Base-by-base conservation (phyloP, 805 yeast genomes). In the Pichia insulana region DNA sequence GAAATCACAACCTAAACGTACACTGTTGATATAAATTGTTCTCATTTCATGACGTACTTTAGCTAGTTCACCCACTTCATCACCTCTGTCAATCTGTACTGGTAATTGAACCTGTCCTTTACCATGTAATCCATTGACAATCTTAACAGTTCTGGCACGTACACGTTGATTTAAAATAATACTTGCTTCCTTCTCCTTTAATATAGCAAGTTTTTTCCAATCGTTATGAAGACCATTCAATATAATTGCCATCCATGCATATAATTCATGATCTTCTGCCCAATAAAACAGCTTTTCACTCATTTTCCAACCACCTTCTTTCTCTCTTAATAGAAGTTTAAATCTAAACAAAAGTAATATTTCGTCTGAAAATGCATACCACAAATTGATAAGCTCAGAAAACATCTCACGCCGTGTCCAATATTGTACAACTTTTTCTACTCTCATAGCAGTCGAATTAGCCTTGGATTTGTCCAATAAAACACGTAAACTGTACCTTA, bases 161-260 rank as follows among this genome's bases (percentile, higher is more conserved):
- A 83, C 85, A 54, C 78, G 78, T 36, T 73, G 70, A 55, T 74
- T 81, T 36, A 81, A 72, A 47, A 65, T 69, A 27, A 78, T 48
- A 41, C 75, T 78, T 49, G 70, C 61, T 51, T 78, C 82, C 49
- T 68, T 68, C 34, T 66, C 71, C 12, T 61, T 58, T 19, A 75
- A 61, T n/a, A 53, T 54, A 34, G 62, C 62, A 40, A 76, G 60
- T 41, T 67, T 65, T 15, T 57, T 61, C 54, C 70, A 68, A 18
- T 77, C 73, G 43, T 70, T 70, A 55, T 75, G 73, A 39, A 80
- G 56, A 1, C 77, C 77, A 13, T 79, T 57, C 44, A 81, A 49
- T 16, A 83, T 76, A 53, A 78, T 83, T 42, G 69, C 69, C 62
- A 78, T 78, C 89, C 90, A 82, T 0, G 85, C 77, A 31, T 73